A percentile compares a stretch with the other conserved stretches of the same genome.
Evolutionary conservation across 2,329 filamentous ascomycete genomes (phyloP).

Genomic region (Hypocrella siamensis): DNA sequence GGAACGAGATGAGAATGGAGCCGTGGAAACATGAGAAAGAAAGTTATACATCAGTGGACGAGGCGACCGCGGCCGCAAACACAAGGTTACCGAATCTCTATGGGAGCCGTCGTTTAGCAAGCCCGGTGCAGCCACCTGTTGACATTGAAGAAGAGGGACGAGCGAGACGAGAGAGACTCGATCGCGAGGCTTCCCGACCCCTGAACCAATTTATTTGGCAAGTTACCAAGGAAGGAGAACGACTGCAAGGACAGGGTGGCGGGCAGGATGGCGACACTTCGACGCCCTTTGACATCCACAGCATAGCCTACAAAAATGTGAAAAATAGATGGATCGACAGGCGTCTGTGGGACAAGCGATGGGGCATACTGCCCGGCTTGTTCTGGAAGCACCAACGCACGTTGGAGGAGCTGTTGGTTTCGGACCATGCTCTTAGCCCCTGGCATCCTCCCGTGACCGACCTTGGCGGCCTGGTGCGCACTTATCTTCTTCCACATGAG

Average conservation of each 20-base stretch:
- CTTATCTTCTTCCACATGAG: no score
- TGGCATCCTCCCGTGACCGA: no score
- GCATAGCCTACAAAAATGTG: constrained; percentile 1
- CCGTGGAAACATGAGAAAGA: constrained; percentile 3
- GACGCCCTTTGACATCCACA: constrained; percentile 1
- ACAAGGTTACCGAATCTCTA: not conserved
- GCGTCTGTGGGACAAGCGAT: constrained; percentile 1
- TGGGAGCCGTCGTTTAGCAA: not conserved
- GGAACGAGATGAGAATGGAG: not conserved
- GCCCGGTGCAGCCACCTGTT: not conserved
- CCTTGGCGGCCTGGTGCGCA: no score
- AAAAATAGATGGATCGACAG: constrained; percentile 1
- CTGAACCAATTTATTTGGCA: constrained; percentile 7
- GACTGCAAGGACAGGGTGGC: constrained; percentile 3
- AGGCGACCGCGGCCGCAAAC: not conserved
- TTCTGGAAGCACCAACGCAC: constrained; percentile 9
- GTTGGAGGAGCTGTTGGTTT: constrained; percentile 10
- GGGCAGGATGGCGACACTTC: not conserved
- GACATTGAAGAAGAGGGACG: not conserved
- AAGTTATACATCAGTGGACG: not conserved
- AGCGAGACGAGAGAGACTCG: not conserved
- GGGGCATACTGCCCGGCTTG: constrained; percentile 3
- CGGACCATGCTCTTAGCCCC: no score
- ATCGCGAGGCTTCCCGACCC: constrained; percentile 7
- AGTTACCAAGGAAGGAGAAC: constrained; percentile 4